These are phyloP conservation scores for Colletotrichum filicis DNA, from an alignment of 2,329 filamentous ascomycete species.

Conservation along the genomic window DNA sequence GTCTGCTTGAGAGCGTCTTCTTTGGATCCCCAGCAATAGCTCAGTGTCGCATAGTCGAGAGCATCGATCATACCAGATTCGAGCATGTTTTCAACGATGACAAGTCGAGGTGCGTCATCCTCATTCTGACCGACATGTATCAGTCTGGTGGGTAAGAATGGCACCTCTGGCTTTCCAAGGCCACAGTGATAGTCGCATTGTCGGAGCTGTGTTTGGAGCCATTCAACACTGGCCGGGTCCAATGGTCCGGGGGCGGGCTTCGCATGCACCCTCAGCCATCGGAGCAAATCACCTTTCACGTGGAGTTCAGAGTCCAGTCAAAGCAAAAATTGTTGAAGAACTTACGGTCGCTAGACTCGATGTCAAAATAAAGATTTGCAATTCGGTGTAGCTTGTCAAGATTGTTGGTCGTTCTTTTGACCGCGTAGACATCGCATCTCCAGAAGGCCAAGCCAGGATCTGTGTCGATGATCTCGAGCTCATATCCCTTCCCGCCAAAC, in stretches of 20 bases:
- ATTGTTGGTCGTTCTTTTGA: not conserved
- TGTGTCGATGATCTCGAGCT: not conserved
- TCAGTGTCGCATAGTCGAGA: not conserved
- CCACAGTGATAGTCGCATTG: not conserved
- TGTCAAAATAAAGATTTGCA: not conserved
- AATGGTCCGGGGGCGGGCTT: not conserved
- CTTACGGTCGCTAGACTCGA: not conserved
- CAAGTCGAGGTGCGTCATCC: not conserved
- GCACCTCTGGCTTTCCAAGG: not conserved
- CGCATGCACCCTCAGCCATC: not conserved
- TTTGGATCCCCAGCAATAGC: conserved; percentile 11
- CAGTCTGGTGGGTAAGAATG: not conserved
- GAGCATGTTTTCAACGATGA: not conserved
- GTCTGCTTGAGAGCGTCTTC: not conserved
- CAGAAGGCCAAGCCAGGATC: not conserved
- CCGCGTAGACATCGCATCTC: not conserved
- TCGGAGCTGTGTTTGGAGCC: not conserved
- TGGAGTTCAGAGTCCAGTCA: not conserved
- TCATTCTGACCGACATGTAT: not conserved
- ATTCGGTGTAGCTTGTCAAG: fast-evolving
- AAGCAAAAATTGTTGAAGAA: fast-evolving
- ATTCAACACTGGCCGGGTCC: not conserved
- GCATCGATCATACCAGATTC: not conserved
- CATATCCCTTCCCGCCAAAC: not conserved
- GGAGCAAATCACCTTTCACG: not conserved